Evolutionary conservation across 2,329 filamentous ascomycete genomes (phyloP), one percentile per base, ranked within the genome.

Genomic region (Aspergillus unguis): DNA sequence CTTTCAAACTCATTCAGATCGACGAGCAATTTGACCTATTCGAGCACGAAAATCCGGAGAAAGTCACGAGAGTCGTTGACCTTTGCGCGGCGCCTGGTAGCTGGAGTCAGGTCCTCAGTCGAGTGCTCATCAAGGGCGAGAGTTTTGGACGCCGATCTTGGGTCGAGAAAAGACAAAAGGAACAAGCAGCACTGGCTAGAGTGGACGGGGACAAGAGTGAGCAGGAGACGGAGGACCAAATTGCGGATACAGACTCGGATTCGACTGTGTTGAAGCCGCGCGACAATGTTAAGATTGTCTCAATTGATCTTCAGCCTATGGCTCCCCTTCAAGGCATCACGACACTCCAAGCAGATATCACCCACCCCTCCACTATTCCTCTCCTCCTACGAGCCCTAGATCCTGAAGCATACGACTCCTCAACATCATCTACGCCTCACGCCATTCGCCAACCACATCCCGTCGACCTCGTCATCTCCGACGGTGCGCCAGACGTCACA

Each of bases 21-120:
- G 92, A 99, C 70, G 91, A 82, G 85, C 90, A 96, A 76, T 99
- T 97, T 75, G 88, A 96, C 65, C 82, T 99, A 8, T 96, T 99
- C 71, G 83, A 75, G n/a, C 74, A 76, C 58, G 70, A 73, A 53
- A 71, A 76, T 48, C 75, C 75, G 6, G 71, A 88, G 61, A 84
- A 86, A 64, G 92, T 97, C 44, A 92, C 90, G 2, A 83, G 94
- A 33, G 94, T 99, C 1, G 92, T 99, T 11, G 94, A 99, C 70
- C 80, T 99, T 23, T 99, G 94, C 68, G 94, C 94, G 31, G 94
- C 94, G 0, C 94, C 94, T 0, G 94, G 94, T 28, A 95, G 90
- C 65, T 99, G 94, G 94, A 96, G 90, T 44, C 94, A 99, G 71
- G 94, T 99, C 0, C 81, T 99, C 10, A 97, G 92, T 9, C 84